Evolutionary conservation across 208 protist genomes (phyloP).

Genomic region (Phytomonas sp.): DNA sequence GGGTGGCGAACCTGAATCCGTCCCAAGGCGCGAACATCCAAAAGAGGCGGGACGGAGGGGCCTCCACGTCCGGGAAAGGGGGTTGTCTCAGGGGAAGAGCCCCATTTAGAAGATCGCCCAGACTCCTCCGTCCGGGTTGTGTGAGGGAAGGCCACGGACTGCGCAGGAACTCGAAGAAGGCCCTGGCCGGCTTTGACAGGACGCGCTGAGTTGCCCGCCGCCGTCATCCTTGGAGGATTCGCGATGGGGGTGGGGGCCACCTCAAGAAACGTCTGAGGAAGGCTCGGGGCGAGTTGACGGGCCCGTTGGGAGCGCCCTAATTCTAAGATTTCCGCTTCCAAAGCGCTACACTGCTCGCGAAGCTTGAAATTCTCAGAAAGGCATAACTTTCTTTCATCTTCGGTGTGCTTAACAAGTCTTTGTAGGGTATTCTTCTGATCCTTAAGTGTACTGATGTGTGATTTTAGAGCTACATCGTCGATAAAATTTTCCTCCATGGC

Average conservation of each 20-base stretch:
- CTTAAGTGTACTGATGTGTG: neutral
- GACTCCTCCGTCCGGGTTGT: neutral
- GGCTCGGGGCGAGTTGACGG: neutral
- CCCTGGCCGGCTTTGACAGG: neutral
- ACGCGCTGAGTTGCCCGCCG: neutral
- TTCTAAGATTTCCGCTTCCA: neutral
- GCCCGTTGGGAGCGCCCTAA: neutral
- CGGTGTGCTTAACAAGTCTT: neutral
- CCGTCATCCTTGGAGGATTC: neutral
- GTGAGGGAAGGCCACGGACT: neutral
- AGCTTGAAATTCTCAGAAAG: neutral
- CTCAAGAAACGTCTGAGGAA: neutral
- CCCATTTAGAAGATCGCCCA: no score
- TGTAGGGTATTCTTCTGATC: slow-evolving; percentile 1
- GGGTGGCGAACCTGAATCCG: slow-evolving; percentile 54
- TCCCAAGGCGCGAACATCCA: slow-evolving; percentile 31
- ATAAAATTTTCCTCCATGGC: neutral
- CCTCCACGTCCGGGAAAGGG: no score
- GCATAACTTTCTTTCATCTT: neutral
- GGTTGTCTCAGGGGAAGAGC: no score
- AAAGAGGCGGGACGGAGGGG: neutral
- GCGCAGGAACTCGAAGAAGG: neutral
- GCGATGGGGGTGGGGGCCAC: neutral
- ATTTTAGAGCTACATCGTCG: neutral
- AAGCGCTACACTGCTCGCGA: neutral